Evolutionary conservation across 345 rosid species (phyloP).

Genomic region (Triadica sebifera): DNA sequence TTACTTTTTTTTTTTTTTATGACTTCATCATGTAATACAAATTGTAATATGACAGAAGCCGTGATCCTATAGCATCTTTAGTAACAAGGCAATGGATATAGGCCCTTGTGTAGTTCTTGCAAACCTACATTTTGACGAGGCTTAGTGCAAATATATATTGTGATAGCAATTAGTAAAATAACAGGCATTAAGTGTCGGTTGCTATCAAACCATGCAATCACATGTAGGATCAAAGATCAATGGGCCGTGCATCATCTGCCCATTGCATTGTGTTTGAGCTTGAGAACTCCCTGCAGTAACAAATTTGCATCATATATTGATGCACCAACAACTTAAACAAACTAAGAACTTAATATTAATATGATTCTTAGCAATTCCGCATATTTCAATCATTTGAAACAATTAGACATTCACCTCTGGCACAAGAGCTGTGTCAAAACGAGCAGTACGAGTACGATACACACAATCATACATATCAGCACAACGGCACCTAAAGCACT

Average conservation of each 20-base stretch:
- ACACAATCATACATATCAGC: conserved; percentile 87
- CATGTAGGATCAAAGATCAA: conserved; percentile 74
- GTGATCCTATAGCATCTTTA: conserved; percentile 83
- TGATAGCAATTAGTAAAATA: neutral
- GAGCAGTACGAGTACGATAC: conserved; percentile 84
- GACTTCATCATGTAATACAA: conserved; percentile 70
- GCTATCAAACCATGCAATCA: conserved; percentile 57
- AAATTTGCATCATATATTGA: neutral
- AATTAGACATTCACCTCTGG: conserved; percentile 57
- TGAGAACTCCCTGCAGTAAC: conserved; percentile 60
- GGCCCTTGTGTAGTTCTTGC: conserved; percentile 72
- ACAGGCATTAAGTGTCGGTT: neutral
- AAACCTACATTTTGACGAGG: conserved; percentile 46
- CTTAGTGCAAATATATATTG: neutral
- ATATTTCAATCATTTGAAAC: conserved; percentile 12
- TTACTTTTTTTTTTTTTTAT: neutral
- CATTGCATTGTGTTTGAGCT: conserved; percentile 66
- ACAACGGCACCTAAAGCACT: conserved; percentile 84
- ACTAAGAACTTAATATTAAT: neutral
- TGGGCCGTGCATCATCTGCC: conserved; percentile 60
- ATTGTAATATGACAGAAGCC: conserved; percentile 77
- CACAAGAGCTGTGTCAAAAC: conserved; percentile 74
- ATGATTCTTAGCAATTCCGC: neutral
- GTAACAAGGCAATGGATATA: conserved; percentile 71
- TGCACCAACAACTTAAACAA: conserved; percentile 2